Conservation (phyloP, 2,329 filamentous ascomycete genomes). For the Colletotrichum chrysophilum region DNA sequence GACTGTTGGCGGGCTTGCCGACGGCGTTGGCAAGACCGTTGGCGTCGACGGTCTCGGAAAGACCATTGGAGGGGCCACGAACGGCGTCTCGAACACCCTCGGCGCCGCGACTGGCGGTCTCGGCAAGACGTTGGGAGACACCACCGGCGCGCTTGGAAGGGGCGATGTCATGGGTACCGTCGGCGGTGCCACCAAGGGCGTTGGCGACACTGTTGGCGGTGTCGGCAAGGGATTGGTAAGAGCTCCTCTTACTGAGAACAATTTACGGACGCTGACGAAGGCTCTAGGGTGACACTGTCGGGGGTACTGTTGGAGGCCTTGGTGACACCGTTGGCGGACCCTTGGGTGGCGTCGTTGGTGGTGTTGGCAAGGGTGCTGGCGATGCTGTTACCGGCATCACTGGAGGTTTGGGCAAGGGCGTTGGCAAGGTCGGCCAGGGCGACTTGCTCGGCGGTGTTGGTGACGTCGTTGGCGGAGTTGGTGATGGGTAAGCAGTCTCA, state of each 20-base stretch:
- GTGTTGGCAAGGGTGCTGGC: constrained; percentile 10
- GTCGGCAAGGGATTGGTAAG: constrained; percentile 18
- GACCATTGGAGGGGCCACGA: neutral
- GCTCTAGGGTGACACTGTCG: constrained; percentile 7
- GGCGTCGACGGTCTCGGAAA: neutral
- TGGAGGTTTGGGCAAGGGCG: constrained; percentile 6
- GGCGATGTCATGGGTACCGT: constrained; percentile 10
- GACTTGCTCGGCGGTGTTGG: constrained; percentile 10
- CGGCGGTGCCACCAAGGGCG: constrained; percentile 1
- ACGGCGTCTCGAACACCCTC: constrained; percentile 7
- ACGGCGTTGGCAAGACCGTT: neutral
- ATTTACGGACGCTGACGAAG: neutral
- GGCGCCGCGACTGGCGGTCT: constrained; percentile 3
- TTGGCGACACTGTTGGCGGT: constrained; percentile 14
- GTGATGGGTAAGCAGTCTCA: neutral
- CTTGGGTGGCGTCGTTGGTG: constrained; percentile 11
- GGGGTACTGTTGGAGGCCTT: constrained; percentile 12
- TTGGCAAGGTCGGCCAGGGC: constrained; percentile 10
- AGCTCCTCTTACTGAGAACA: neutral
- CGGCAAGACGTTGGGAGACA: constrained; percentile 10
- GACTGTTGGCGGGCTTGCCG: neutral
- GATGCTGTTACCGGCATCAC: constrained; percentile 18
- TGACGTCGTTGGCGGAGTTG: constrained; percentile 13
- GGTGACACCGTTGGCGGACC: constrained; percentile 16
- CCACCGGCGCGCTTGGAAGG: constrained; percentile 4